Evolutionary conservation across 805 yeast species (phyloP), one percentile per base, ranked within the genome.

Genomic region (Saccharomyces kudriavzevii): DNA sequence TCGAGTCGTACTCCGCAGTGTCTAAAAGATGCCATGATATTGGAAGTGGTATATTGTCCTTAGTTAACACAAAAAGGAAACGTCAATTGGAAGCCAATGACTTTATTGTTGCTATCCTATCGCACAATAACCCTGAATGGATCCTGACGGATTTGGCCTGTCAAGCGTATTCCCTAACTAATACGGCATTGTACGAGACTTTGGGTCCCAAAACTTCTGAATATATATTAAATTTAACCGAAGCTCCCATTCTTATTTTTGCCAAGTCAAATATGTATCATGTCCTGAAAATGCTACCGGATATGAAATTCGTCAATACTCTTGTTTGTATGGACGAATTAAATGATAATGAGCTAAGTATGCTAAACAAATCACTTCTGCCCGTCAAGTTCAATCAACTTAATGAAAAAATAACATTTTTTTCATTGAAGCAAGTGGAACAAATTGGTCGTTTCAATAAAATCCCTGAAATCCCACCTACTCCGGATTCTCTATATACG

Each of bases 61-160:
- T 76, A 35, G 79, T 81, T 25, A 70, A 71, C 55, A 59, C 61
- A 22, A 73, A 67, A 49, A 70, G 74, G 45, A 49, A 60, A 52
- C 65, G 58, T 25, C 63, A 65, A 55, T 64, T 65, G n/a, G 55
- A 61, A n/a, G 45, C 57, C 0, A 64, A 68, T 26, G 67, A 72
- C 40, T 84, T 82, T 59, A 70, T 83, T 40, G 76, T 84, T 48
- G 73, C 85, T 1, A 60, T 85, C 20, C 79, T 80, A 65, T 77
- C 85, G 25, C 73, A 76, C 20, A 85, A 85, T 64, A 73, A 82
- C 49, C 73, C 78, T 8, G 88, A 86, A 68, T 87, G 94, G 94
- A 74, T 77, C 30, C 65, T 85, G 20, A 68, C 86, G 28, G 94
- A 87, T 69, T 67, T 85, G 60, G 90, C 89, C 0, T 81, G 87